Base-by-base conservation (phyloP, 176 grass and related monocot genomes). In the Zea luxurians region DNA sequence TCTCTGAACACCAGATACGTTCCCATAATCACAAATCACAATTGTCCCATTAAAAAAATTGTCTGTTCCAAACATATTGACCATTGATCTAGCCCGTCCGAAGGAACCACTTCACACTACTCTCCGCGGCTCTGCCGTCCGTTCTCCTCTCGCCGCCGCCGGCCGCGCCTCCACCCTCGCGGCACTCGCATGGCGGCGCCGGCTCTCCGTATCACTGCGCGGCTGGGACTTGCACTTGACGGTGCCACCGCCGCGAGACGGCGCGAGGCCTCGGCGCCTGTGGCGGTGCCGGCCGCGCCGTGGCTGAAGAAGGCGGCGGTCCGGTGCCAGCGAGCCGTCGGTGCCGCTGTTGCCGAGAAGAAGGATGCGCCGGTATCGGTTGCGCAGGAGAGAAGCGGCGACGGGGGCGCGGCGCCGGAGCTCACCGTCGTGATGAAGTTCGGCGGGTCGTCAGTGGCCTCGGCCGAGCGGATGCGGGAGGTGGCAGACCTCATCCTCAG, bases 341-440 rank as follows among this genome's bases (percentile, higher is more conserved):
- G 15, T 27, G 54, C 21, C 4, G 21, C 20, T 38, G 48, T 83
- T 35, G 54, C 36, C 16, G 61, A 83, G 45, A 82, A 63, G 74
- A 77, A 70, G 35, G 74, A 55, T 45, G 40, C 10, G 8, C 37
- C 44, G 35, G 61, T 40, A 7, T 17, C n/a, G 44, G 18, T 42
- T 21, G 9, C 42, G 8, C 20, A 13, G 66, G 66, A 80, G 13
- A 21, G 53, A 0, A 27, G 4, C 3, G n/a, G 6, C 13, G 9
- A 6, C 2, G 54, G 13, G 0, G 17, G 7, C 27, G 66, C 34
- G 7, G 87, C 42, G n/a, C 12, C 74, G 9, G 50, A 64, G 59
- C 80, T 88, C 68, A 93, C 82, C 43, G 73, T 88, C 37, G 87
- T 93, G 54, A 93, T 90, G 91, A 93, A 93, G 78, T 93, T 93